Evolutionary conservation across 2,329 filamentous ascomycete genomes (phyloP).

Genomic region (Trichoderma semiorbis): DNA sequence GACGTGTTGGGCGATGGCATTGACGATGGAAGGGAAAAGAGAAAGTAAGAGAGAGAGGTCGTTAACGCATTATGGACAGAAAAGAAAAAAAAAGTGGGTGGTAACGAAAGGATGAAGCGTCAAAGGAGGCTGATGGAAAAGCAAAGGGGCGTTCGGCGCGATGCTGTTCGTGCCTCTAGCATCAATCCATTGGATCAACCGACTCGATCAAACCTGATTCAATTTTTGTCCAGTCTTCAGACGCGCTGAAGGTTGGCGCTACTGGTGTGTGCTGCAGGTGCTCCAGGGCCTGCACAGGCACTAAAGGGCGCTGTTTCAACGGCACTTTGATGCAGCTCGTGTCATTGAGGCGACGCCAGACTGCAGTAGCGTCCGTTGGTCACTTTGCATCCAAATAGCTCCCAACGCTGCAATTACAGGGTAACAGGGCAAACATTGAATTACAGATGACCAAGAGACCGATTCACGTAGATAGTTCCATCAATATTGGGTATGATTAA

Average conservation of each 20-base stretch:
- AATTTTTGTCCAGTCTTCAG: not conserved
- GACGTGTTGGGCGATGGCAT: conserved; percentile 4
- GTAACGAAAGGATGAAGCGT: conserved; percentile 1
- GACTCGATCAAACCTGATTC: not conserved
- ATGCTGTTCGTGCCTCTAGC: not conserved
- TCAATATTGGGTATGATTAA: not conserved
- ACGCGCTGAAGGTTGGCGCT: conserved; percentile 1
- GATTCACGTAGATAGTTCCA: not conserved
- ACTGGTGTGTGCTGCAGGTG: not conserved
- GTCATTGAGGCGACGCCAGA: not conserved
- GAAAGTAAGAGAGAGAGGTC: not conserved
- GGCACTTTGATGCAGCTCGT: not conserved
- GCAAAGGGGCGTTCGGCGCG: conserved; percentile 13
- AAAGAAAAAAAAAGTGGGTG: conserved; percentile 1
- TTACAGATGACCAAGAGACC: not conserved
- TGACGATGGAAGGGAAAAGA: not conserved
- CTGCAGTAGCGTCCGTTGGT: not conserved
- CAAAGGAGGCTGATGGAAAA: conserved; percentile 16
- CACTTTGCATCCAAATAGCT: not conserved
- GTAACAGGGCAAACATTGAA: not conserved
- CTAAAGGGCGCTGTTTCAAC: not conserved
- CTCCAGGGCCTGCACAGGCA: not conserved
- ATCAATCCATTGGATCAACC: not conserved
- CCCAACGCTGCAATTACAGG: not conserved
- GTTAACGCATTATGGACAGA: not conserved